Evolutionary conservation across 2,329 filamentous ascomycete genomes (phyloP), one percentile per base, ranked within the genome.

Genomic region (Acrocalymma vagum): DNA sequence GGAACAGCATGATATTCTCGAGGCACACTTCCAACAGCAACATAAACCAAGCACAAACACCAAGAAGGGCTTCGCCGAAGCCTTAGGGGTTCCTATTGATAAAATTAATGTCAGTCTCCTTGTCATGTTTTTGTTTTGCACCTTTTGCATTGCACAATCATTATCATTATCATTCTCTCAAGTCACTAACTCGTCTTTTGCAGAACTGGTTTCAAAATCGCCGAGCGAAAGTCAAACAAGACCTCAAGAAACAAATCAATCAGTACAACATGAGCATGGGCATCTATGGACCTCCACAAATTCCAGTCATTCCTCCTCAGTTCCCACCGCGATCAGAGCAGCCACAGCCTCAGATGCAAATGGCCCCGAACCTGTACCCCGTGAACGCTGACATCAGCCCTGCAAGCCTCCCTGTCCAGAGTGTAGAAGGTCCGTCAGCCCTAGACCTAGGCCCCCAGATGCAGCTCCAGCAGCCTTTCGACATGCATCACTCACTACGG

Each of bases 121-220:
- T 13, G n/a, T n/a, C 15, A 10, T 9, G n/a, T 25, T n/a, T 25
- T 25, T 2, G 16, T 35, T 16, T n/a, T 17, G 10, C n/a, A 30
- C 18, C 33, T 27, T 21, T 11, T 32, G 30, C 22, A 23, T 25
- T 25, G 27, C 23, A 22, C 20, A 14, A 11, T 14, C 32, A 13
- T 20, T 7, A 32, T 8, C 23, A n/a, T 25, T 20, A n/a, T n/a
- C 24, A n/a, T n/a, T n/a, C n/a, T n/a, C n/a, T n/a, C n/a, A n/a
- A 6, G 3, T 16, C 17, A 58, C 70, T 75, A 64, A 74, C 53
- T 28, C 17, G 23, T 18, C 22, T n/a, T n/a, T n/a, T 13, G 40
- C 51, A 78, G 76, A 79, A 79, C 54, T 79, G 76, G 76, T 79
- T 79, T 52, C 76, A 79, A 58, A 79, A 79, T 54, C 73, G 76